Percentiles rank a stretch among this genome's conserved stretches.
phyloP scores from a whole-genome alignment of 768 basidiomycete species.

The Russula earlei region DNA sequence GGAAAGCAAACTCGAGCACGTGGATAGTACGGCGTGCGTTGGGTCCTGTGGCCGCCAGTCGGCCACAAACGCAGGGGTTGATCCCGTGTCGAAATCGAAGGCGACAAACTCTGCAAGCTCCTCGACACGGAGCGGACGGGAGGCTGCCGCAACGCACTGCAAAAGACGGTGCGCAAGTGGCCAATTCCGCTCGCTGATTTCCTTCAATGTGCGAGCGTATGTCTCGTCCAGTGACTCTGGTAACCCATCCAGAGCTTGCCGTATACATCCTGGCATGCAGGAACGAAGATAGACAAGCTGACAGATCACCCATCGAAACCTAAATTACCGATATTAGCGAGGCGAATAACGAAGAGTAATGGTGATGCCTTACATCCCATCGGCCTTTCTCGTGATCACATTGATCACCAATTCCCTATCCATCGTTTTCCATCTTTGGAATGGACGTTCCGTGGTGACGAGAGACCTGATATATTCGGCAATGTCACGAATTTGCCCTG shows the following conservation, averaged over 20 bases:
- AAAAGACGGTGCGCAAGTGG: not conserved
- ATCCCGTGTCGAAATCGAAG: not conserved
- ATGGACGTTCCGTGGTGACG: not conserved
- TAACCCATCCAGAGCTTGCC: not conserved
- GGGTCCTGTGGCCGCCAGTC: not conserved
- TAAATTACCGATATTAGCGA: not conserved
- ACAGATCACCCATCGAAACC: not conserved
- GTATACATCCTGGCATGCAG: not conserved
- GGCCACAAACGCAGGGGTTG: not conserved
- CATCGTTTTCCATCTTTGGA: not conserved
- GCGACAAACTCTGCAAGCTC: not conserved
- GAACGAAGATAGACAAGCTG: not conserved
- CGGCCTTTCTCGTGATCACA: not conserved
- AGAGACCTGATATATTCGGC: not conserved
- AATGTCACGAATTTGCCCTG: not conserved
- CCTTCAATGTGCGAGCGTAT: not conserved
- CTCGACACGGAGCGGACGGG: not conserved
- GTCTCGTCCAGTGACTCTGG: not conserved
- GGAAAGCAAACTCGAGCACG: not conserved
- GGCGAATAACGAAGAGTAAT: accelerated
- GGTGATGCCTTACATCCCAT: not conserved
- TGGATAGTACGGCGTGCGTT: not conserved
- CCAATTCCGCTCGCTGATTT: not conserved
- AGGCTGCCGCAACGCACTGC: not conserved
- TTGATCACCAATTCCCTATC: not conserved